phyloP scores from a whole-genome alignment of 1,139 yeast genomes.

The Protomyces gravidus region DNA sequence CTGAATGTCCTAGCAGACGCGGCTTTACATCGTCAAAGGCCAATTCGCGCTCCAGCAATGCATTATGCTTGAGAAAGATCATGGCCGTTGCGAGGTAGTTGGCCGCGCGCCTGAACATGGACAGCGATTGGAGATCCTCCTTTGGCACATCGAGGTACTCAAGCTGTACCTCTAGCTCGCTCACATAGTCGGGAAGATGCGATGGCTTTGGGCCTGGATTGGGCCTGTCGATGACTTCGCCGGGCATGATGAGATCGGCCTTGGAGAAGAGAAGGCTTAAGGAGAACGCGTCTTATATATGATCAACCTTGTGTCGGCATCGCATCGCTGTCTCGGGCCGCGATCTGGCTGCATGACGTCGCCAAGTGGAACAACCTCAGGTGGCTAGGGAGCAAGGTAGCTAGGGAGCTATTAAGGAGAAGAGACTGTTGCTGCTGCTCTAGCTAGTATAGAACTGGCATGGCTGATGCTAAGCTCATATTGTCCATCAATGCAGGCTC shows the following conservation, averaged over 20 bases:
- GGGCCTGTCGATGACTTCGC: slow-evolving; percentile 27
- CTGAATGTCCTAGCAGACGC: slow-evolving; percentile 35
- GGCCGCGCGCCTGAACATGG: slow-evolving; percentile 32
- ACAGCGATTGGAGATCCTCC: slow-evolving; percentile 32
- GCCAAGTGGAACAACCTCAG: neutral
- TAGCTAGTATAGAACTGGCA: neutral
- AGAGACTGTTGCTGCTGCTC: neutral
- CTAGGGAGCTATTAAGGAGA: no score
- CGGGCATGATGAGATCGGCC: slow-evolving; percentile 17
- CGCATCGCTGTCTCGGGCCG: no score
- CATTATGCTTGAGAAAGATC: slow-evolving; percentile 33
- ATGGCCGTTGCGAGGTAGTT: slow-evolving; percentile 35
- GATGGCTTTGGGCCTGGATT: slow-evolving; percentile 35
- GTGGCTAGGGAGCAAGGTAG: no score
- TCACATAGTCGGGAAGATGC: slow-evolving; percentile 33
- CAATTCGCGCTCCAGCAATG: slow-evolving; percentile 31
- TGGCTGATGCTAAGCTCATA: slow-evolving; percentile 6
- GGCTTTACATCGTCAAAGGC: slow-evolving; percentile 33
- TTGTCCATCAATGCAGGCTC: slow-evolving; percentile 35
- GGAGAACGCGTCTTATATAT: no score
- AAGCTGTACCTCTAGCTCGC: slow-evolving; percentile 31
- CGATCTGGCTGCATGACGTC: neutral
- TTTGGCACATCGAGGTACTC: slow-evolving; percentile 29
- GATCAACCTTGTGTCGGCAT: no score
- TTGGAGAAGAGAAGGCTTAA: no score